Evolutionary conservation across 129 eudicot genomes (phyloP).

Genomic region (Chrysanthemum makinoi): DNA sequence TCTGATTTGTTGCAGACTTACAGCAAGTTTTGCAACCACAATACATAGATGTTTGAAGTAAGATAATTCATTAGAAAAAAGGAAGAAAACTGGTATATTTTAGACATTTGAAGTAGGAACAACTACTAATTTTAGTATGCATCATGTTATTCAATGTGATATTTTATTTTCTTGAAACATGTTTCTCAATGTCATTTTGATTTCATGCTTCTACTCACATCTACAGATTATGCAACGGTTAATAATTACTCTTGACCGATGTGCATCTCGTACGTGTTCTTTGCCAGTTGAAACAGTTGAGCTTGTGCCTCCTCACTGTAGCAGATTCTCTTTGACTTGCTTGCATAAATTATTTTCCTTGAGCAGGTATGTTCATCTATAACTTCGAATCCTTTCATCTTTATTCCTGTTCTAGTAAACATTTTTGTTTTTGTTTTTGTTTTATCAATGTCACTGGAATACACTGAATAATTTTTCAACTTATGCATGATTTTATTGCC

Average conservation of each 20-base stretch:
- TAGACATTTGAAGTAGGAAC: too few species aligned
- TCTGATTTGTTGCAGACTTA: background rate
- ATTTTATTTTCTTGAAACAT: background rate
- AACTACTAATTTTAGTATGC: too few species aligned
- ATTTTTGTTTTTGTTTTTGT: background rate
- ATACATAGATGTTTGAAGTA: too few species aligned
- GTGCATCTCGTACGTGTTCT: conserved; percentile 97
- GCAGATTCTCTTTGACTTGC: conserved; percentile 93
- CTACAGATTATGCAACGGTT: conserved; percentile 74
- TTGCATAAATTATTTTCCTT: conserved; percentile 79
- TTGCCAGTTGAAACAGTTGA: conserved; percentile 95
- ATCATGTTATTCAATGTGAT: background rate
- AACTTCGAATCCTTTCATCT: background rate
- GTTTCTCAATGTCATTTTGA: background rate
- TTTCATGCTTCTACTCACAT: conserved; percentile 13
- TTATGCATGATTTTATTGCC: background rate
- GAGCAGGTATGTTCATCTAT: conserved; percentile 59
- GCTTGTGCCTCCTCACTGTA: conserved; percentile 92
- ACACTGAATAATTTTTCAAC: background rate
- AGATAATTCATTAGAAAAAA: too few species aligned
- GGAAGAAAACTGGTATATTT: background rate
- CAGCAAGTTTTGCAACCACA: too few species aligned
- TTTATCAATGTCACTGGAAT: conserved; percentile 5
- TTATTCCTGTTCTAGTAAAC: background rate
- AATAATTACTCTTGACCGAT: conserved; percentile 81